Evolutionary conservation across 805 yeast genomes (phyloP), one percentile per base, ranked within the genome.

Genomic region (Spencermartinsiella europaea): DNA sequence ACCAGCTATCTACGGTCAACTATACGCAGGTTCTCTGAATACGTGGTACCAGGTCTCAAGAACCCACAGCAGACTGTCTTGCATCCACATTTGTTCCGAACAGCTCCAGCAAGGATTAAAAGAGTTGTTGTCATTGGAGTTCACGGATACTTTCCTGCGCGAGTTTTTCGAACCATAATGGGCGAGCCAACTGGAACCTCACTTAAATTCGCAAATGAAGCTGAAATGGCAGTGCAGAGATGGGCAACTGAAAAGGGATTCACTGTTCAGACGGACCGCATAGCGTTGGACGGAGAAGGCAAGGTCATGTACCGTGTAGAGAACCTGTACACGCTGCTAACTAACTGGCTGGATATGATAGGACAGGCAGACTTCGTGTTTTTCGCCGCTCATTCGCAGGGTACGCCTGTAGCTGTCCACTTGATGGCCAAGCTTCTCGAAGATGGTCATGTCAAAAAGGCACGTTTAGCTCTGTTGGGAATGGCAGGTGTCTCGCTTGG

Each of bases 161-260:
- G 76, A 52, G 81, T 88, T 74, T 71, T 93, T 7, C 69, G 99
- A 43, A 89, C 95, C 0, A 59, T 91, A 14, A 81, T 91, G 43
- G 99, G 99, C 1, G 89, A 90, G 52, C 99, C 99, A 3, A 93
- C 95, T 17, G 99, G 99, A 0, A 91, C 99, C 0, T 91, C 98
- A 0, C 73, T 83, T 39, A 83, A 84, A 61, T 93, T 91, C 66
- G 88, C 95, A 28, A 81, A 79, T 52, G 97, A 89, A 58, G 97
- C 96, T 0, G 98, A 89, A 53, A 72, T 72, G 47, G 81, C 90
- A 0, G 76, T 93, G 1, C 70, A 78, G 33, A 66, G 82, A 22
- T 91, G 89, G 81, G 85, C 81, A 42, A 54, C 69, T 27, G 61
- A 58, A 34, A 58, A 69, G 41, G 62, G 69, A 21, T 48, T 67